These are phyloP conservation scores for Leccinum fuscescens DNA, from an alignment of 1,284 basidiomycete species.

Conservation along the genomic window DNA sequence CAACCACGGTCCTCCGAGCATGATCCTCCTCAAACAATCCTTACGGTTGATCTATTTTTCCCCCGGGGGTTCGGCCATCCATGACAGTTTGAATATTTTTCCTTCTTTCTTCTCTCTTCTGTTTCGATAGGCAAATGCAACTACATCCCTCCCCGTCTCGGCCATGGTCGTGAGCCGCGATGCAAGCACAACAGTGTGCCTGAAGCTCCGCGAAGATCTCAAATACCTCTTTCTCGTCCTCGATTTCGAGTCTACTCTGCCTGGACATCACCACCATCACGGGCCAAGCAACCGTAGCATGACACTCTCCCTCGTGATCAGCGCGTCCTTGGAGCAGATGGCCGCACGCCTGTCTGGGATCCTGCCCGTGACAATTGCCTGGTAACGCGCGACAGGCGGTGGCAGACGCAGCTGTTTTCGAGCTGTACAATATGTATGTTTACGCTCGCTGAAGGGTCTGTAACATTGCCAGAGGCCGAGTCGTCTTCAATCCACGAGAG, in stretches of 20 bases:
- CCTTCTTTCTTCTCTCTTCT: no score
- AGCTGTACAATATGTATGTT: slow-evolving; percentile 57
- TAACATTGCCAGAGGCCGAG: slow-evolving; percentile 5
- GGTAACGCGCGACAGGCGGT: slow-evolving; percentile 45
- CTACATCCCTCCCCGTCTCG: slow-evolving; percentile 9
- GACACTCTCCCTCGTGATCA: slow-evolving; percentile 19
- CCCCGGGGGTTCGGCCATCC: neutral
- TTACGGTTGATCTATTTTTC: slow-evolving; percentile 15
- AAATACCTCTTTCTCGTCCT: slow-evolving; percentile 23
- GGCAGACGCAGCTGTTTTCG: slow-evolving; percentile 59
- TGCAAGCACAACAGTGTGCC: slow-evolving; percentile 16
- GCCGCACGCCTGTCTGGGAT: slow-evolving; percentile 47
- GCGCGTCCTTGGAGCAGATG: slow-evolving; percentile 38
- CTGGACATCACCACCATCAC: neutral
- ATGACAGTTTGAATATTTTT: neutral
- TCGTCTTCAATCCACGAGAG: slow-evolving; percentile 13
- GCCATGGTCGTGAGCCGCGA: slow-evolving; percentile 25
- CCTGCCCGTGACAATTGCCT: slow-evolving; percentile 47
- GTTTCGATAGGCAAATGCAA: slow-evolving; percentile 24
- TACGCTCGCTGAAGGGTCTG: slow-evolving; percentile 24
- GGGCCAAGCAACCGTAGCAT: neutral
- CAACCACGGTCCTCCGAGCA: slow-evolving; percentile 15
- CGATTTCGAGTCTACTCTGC: slow-evolving; percentile 11
- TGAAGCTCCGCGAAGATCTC: slow-evolving; percentile 20
- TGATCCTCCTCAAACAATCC: slow-evolving; percentile 25